These are phyloP conservation scores for Juglanconis oblonga DNA, from an alignment of 2,329 filamentous ascomycete genomes.

Conservation along the genomic window DNA sequence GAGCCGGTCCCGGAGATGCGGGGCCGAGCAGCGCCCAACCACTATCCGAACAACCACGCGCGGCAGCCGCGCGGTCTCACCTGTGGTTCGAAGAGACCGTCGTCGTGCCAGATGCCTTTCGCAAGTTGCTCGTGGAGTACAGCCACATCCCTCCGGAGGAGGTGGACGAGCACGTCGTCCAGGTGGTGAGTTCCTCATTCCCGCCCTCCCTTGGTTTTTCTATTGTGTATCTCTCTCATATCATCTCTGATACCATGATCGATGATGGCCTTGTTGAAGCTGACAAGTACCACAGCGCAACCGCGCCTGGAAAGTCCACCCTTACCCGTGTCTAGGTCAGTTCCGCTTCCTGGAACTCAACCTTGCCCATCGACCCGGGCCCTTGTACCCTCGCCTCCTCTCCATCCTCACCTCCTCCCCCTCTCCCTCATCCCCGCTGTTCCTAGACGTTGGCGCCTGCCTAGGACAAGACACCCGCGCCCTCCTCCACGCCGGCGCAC, in stretches of 20 bases:
- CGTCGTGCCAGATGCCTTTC: slow-evolving; percentile 8
- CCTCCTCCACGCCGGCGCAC: slow-evolving; percentile 34
- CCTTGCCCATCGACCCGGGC: slow-evolving; percentile 27
- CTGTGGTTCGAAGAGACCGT: slow-evolving; percentile 11
- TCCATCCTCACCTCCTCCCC: slow-evolving; percentile 16
- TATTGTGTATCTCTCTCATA: neutral
- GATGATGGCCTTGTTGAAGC: no score
- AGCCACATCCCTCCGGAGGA: slow-evolving; percentile 3
- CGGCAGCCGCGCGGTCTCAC: slow-evolving; percentile 2
- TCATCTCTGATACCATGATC: neutral
- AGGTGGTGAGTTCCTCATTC: slow-evolving; percentile 1
- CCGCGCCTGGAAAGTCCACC: slow-evolving; percentile 25
- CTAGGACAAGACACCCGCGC: slow-evolving; percentile 42
- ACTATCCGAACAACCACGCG: neutral
- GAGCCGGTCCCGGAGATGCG: neutral
- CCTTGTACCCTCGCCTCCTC: slow-evolving; percentile 28
- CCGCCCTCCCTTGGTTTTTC: neutral
- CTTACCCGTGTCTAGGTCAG: slow-evolving; percentile 41
- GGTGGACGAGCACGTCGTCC: slow-evolving; percentile 14
- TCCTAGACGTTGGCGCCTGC: slow-evolving; percentile 41
- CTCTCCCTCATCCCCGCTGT: slow-evolving; percentile 23
- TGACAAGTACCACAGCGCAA: slow-evolving; percentile 16
- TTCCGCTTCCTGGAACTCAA: slow-evolving; percentile 41
- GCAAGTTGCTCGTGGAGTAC: slow-evolving; percentile 5
- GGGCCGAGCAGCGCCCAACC: neutral